Percentiles rank a stretch among this genome's conserved stretches.
These are phyloP conservation scores for Hydnomerulius pinastri DNA, from an alignment of 768 basidiomycete species.

Conservation along the genomic window DNA sequence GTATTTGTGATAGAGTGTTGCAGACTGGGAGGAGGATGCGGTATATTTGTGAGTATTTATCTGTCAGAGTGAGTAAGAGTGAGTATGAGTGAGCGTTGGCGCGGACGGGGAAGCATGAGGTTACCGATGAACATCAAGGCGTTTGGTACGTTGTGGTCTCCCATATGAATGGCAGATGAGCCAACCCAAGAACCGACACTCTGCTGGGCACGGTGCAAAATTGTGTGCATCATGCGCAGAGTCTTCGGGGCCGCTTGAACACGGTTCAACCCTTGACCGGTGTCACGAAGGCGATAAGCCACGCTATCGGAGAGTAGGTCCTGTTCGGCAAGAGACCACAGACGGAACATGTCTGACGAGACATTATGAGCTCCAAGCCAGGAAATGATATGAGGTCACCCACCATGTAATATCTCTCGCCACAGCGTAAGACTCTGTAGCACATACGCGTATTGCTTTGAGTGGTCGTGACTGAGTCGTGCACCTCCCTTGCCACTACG, in stretches of 20 bases:
- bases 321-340: constrained; percentile 81
- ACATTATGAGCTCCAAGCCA: constrained; percentile 2
- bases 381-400: constrained; percentile 10
- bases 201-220: constrained; percentile 80
- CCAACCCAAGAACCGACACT: constrained; percentile 85
- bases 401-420: constrained; percentile 84
- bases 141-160: constrained; percentile 63
- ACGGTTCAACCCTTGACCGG: constrained; percentile 88
- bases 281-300: constrained; percentile 81
- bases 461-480: constrained; percentile 80
- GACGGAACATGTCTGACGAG: constrained; percentile 77
- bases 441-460: constrained; percentile 84
- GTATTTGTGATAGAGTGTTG: constrained; percentile 76
- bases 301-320: constrained; percentile 78
- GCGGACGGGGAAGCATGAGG: neutral
- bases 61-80: constrained; percentile 26
- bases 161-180: constrained; percentile 87
- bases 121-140: constrained; percentile 82
- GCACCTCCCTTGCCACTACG: constrained; percentile 81
- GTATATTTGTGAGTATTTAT: constrained; percentile 92
- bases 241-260: constrained; percentile 88
- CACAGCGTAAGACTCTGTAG: constrained; percentile 85
- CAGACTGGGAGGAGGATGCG: constrained; percentile 87
- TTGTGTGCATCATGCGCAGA: constrained; percentile 86
- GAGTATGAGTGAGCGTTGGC: neutral